Conservation (phyloP, 208 protist genomes). For the Wallacemonas rigidus region DNA sequence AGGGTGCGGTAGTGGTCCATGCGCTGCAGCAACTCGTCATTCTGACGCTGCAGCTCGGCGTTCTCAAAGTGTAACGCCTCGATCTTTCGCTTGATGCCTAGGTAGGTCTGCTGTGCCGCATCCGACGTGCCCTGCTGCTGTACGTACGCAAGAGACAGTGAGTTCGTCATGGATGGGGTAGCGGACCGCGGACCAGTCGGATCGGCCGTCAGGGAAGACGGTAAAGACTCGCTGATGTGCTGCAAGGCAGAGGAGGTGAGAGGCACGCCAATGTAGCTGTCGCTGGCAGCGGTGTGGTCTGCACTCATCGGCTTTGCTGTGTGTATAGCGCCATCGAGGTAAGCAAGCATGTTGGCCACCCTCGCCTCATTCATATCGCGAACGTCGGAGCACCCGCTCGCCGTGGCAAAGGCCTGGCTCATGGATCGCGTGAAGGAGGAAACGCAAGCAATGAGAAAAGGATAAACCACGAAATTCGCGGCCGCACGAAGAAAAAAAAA, state of each 20-base stretch:
- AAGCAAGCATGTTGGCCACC: conserved; percentile 83
- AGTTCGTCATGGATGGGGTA: conserved; percentile 20
- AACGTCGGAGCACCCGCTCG: conserved; percentile 75
- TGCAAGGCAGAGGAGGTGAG: conserved; percentile 41
- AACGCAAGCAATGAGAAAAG: no score
- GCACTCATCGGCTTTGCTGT: neutral
- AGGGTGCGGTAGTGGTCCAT: conserved; percentile 41
- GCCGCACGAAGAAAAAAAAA: neutral
- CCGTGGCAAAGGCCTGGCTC: conserved; percentile 4
- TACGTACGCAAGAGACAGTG: conserved; percentile 20
- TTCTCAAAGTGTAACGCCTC: conserved; percentile 74
- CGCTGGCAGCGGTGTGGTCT: conserved; percentile 19
- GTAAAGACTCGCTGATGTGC: conserved; percentile 27
- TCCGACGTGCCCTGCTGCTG: conserved; percentile 29
- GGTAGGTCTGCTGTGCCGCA: conserved; percentile 57
- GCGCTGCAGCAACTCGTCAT: conserved; percentile 54
- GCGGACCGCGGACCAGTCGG: conserved; percentile 13
- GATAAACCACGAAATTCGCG: no score
- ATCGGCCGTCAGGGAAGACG: conserved; percentile 12
- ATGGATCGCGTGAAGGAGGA: neutral
- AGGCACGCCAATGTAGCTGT: conserved; percentile 24
- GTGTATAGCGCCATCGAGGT: conserved; percentile 62
- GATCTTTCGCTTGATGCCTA: conserved; percentile 84
- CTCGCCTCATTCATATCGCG: conserved; percentile 89
- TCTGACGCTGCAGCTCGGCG: conserved; percentile 72